A percentile compares a stretch with the other conserved stretches of the same genome.
These are phyloP conservation scores for Mikania micrantha DNA, from an alignment of 129 eudicot genomes.

Conservation along the genomic window DNA sequence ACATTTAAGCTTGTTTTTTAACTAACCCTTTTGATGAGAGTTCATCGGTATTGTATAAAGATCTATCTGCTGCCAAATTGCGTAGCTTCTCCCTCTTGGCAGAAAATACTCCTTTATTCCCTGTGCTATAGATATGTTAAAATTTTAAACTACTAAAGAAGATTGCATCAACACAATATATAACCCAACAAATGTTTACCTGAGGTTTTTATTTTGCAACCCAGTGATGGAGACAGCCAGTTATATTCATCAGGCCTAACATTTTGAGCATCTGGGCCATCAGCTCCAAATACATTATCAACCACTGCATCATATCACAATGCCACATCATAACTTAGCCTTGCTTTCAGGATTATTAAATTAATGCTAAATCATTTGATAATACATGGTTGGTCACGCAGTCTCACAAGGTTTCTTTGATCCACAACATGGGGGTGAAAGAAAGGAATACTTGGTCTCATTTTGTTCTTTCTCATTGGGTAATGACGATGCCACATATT, in stretches of 20 bases:
- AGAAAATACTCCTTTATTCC: constrained; percentile 48
- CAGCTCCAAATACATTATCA: constrained; percentile 7
- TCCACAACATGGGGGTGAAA: constrained; percentile 28
- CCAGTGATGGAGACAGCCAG: constrained; percentile 26
- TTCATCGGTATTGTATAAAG: constrained; percentile 34
- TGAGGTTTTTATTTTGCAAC: constrained; percentile 21
- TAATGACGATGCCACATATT: constrained; percentile 23
- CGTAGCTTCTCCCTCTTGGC: constrained; percentile 51
- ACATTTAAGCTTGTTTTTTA: constrained; percentile 3
- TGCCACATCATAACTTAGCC: constrained; percentile 14
- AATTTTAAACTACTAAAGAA: background rate
- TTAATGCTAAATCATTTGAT: background rate
- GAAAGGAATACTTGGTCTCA: constrained; percentile 19
- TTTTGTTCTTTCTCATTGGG: constrained; percentile 21
- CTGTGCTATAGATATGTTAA: constrained; percentile 25
- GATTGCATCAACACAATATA: background rate
- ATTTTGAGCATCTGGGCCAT: constrained; percentile 4
- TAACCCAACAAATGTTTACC: constrained; percentile 24
- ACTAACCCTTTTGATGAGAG: constrained; percentile 56
- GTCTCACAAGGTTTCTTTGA: constrained; percentile 30
- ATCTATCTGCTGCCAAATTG: constrained; percentile 42
- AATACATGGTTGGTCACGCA: background rate
- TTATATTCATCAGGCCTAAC: constrained; percentile 22
- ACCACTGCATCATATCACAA: constrained; percentile 23
- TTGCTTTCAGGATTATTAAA: background rate